Evolutionary conservation across 1,284 basidiomycete species (phyloP).

Genomic region (Ustilago shanxiensis): DNA sequence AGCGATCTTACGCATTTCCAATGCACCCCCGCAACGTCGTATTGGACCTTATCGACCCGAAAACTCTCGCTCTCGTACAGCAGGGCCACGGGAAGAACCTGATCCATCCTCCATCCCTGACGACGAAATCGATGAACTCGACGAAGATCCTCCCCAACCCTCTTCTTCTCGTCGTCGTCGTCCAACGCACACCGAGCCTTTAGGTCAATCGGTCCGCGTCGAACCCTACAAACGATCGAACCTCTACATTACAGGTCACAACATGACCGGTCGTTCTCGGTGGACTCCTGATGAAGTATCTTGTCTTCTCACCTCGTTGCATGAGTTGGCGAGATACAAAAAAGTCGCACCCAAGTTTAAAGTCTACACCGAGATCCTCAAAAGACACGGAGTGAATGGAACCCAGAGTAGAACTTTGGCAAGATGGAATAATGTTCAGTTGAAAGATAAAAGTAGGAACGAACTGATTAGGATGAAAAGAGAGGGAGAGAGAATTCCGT

Average conservation of each 20-base stretch:
- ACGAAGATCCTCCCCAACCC: constrained; percentile 11
- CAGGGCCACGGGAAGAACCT: constrained; percentile 8
- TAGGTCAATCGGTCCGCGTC: constrained; percentile 31
- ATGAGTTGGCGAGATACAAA: constrained; percentile 47
- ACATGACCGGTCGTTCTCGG: constrained; percentile 43
- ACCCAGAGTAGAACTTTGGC: constrained; percentile 24
- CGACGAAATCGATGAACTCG: constrained; percentile 39
- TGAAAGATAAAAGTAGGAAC: constrained; percentile 63
- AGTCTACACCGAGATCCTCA: constrained; percentile 46
- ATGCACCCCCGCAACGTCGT: constrained; percentile 21
- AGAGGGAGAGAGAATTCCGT: constrained; percentile 43
- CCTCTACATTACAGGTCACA: constrained; percentile 56
- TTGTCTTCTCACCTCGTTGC: constrained; percentile 35
- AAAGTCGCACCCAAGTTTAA: constrained; percentile 40
- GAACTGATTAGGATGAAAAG: constrained; percentile 54
- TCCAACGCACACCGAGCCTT: constrained; percentile 21
- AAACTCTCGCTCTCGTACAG: background rate
- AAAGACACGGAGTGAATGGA: constrained; percentile 44
- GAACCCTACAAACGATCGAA: constrained; percentile 47
- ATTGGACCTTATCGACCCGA: constrained; percentile 43
- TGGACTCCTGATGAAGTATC: constrained; percentile 44
- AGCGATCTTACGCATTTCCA: constrained; percentile 16
- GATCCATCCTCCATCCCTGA: constrained; percentile 16
- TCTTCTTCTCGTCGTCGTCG: background rate
- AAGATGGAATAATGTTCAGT: constrained; percentile 60